Conservation (phyloP, 345 rosid species). For the Clausena lansium region DNA sequence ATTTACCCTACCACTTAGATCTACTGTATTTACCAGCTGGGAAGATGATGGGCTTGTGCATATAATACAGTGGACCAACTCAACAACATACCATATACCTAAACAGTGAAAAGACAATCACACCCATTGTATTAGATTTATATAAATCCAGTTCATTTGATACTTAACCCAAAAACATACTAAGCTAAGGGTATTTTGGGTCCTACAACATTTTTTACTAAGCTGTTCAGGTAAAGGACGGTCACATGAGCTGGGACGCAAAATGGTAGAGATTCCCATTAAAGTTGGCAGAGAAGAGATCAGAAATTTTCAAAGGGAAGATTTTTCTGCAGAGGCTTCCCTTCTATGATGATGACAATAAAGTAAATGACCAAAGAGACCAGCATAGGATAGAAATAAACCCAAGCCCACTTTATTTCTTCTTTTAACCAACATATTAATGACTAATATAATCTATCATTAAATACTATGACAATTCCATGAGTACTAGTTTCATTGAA, state of each 20-base stretch:
- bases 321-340: conserved; percentile 5
- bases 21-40: not conserved
- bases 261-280: conserved; percentile 34
- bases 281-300: conserved; percentile 21
- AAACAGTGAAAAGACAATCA: conserved; percentile 23
- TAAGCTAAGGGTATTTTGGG: conserved; percentile 37
- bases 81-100: not conserved
- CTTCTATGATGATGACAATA: not conserved
- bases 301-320: conserved; percentile 19
- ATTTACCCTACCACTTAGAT: not conserved
- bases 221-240: conserved; percentile 20
- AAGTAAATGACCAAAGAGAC: not conserved
- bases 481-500: not conserved
- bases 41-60: not conserved
- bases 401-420: conserved; percentile 3
- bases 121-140: conserved; percentile 14
- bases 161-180: not conserved
- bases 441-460: not conserved
- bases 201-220: conserved; percentile 19
- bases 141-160: conserved; percentile 12
- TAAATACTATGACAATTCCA: not conserved
- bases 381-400: conserved; percentile 15
- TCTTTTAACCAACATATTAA: not conserved
- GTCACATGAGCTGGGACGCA: conserved; percentile 61
- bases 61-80: conserved; percentile 14